Conservation (phyloP, 2,329 filamentous ascomycete genomes). For the Aspergillus sojae region DNA sequence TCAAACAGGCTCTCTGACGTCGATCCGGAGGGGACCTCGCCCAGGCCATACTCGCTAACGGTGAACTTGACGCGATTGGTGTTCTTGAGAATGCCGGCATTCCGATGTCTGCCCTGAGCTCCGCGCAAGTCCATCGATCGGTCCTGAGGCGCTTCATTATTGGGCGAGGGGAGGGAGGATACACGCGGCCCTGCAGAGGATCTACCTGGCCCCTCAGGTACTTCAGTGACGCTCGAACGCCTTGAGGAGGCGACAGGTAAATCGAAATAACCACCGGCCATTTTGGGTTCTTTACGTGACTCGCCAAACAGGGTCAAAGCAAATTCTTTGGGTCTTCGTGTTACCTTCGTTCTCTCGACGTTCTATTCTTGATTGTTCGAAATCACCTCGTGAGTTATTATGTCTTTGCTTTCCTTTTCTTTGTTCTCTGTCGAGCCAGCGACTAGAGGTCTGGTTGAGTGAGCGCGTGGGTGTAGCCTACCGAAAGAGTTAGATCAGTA, state of each 20-base stretch:
- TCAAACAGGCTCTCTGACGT: constrained; percentile 33
- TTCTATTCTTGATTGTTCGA: background rate
- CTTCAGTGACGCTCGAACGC: constrained; percentile 30
- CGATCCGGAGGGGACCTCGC: constrained; percentile 23
- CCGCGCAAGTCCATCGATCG: constrained; percentile 24
- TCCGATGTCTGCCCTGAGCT: constrained; percentile 37
- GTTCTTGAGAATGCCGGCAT: constrained; percentile 41
- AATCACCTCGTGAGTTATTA: background rate
- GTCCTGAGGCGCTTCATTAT: constrained; percentile 25
- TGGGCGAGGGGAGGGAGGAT: constrained; percentile 27
- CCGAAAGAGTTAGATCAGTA: constrained; percentile 21
- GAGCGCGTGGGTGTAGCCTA: constrained; percentile 14
- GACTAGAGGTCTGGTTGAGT: background rate
- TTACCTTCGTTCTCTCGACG: constrained; percentile 10
- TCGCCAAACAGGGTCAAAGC: constrained; percentile 7
- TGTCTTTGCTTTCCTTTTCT: background rate
- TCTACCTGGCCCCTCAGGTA: constrained; percentile 22
- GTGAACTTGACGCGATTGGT: constrained; percentile 41
- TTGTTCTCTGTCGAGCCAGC: background rate
- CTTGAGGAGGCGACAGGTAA: constrained; percentile 31
- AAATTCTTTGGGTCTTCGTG: constrained; percentile 12
- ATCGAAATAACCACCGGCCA: constrained; percentile 40
- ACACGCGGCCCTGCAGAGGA: constrained; percentile 28
- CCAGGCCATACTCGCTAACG: constrained; percentile 26
- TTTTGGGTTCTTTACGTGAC: constrained; percentile 22